Conservation (phyloP, 768 basidiomycete genomes). For the Rhodotorula babjevae region DNA sequence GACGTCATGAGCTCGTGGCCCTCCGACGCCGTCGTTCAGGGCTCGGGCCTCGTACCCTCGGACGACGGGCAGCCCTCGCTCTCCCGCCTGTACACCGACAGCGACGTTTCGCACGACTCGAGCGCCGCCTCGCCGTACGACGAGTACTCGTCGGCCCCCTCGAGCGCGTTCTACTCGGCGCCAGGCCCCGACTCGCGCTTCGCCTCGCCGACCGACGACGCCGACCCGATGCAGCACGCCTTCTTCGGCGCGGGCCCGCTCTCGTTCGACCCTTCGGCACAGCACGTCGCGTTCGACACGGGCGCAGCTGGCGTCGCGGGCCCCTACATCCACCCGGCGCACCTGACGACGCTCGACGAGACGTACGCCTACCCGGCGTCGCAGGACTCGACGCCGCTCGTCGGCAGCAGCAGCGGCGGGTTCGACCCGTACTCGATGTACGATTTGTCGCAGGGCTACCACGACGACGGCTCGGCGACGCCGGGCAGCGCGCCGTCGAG, state of each 20-base stretch:
- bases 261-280: conserved; percentile 7
- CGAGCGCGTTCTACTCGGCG: neutral
- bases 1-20: neutral
- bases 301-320: neutral
- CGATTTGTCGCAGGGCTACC: neutral
- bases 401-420: neutral
- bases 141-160: neutral
- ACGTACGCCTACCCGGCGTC: conserved; percentile 9
- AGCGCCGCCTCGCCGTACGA: neutral
- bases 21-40: neutral
- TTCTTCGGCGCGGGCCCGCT: conserved; percentile 5
- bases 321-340: conserved; percentile 21
- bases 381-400: neutral
- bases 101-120: neutral
- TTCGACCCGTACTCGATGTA: neutral
- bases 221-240: conserved; percentile 10
- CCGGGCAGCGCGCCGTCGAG: neutral
- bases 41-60: neutral
- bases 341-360: conserved; percentile 28
- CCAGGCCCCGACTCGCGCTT: conserved; percentile 10
- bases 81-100: conserved; percentile 10
- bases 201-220: conserved; percentile 13
- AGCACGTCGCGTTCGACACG: neutral
- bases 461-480: neutral
- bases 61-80: conserved; percentile 6